Percentiles rank a stretch among this genome's conserved stretches.
These are phyloP conservation scores for Geranium rotundifolium DNA, from an alignment of 345 rosid genomes.

Conservation along the genomic window DNA sequence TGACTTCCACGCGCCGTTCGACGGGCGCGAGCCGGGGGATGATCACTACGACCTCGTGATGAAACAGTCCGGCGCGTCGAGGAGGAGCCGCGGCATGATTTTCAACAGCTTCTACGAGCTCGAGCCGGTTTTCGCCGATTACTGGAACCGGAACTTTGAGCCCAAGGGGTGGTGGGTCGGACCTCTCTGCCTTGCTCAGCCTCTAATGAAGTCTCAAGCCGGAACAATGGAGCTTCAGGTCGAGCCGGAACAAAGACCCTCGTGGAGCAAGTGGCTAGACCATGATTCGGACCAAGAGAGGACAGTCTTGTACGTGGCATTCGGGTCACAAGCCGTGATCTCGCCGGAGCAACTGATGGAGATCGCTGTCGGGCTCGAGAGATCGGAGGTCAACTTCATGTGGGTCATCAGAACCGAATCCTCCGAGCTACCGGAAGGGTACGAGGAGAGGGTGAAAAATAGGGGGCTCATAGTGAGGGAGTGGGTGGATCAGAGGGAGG, in stretches of 20 bases:
- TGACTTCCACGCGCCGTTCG: conserved; percentile 17
- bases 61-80: conserved; percentile 5
- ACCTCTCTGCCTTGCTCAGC: conserved; percentile 36
- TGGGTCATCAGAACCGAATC: conserved; percentile 49
- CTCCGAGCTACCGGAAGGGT: conserved; percentile 30
- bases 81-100: conserved; percentile 31
- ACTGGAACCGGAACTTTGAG: conserved; percentile 6
- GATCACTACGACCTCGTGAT: conserved; percentile 6
- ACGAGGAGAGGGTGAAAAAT: conserved; percentile 30
- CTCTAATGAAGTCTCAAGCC: not conserved
- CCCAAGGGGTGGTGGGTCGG: conserved; percentile 42
- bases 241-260: conserved; percentile 15
- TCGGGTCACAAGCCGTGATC: conserved; percentile 68
- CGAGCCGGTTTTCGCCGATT: conserved; percentile 40
- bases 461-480: conserved; percentile 49
- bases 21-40: conserved; percentile 9
- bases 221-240: too few species aligned
- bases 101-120: conserved; percentile 59
- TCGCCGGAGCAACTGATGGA: conserved; percentile 40
- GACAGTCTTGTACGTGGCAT: conserved; percentile 68
- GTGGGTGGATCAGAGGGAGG: conserved; percentile 64
- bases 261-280: conserved; percentile 48
- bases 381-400: conserved; percentile 42
- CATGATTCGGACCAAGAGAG: conserved; percentile 54
- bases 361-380: conserved; percentile 44